Percentiles rank a stretch among this genome's conserved stretches.
Evolutionary conservation across 805 yeast genomes (phyloP).

Genomic region (Candida wancherniae): DNA sequence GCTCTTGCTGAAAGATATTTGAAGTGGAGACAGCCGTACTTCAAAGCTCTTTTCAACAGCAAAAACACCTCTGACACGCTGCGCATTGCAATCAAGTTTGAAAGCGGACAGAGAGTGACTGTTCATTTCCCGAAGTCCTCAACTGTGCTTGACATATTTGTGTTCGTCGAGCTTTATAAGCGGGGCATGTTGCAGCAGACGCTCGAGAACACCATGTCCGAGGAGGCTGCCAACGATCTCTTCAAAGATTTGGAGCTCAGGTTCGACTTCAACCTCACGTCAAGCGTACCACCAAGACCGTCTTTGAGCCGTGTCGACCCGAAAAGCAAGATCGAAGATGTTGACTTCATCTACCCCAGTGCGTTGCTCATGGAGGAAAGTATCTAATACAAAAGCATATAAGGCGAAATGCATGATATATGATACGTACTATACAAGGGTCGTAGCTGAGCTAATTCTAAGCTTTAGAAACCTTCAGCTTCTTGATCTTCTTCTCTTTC

Average conservation of each 20-base stretch:
- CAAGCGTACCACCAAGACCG: conserved; percentile 37
- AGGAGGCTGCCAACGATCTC: conserved; percentile 19
- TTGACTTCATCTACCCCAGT: conserved; percentile 47
- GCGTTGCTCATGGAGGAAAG: conserved; percentile 58
- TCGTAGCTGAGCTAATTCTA: background rate
- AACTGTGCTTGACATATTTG: conserved; percentile 28
- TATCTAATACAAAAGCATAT: background rate
- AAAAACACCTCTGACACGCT: conserved; percentile 31
- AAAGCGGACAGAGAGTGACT: conserved; percentile 54
- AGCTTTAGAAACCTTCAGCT: conserved; percentile 29
- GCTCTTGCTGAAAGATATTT: conserved; percentile 36
- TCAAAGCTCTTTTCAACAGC: conserved; percentile 21
- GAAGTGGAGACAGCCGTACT: conserved; percentile 24
- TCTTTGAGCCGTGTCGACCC: conserved; percentile 26
- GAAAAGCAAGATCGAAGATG: conserved; percentile 48
- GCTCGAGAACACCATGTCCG: conserved; percentile 17
- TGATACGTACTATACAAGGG: background rate
- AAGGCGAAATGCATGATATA: background rate
- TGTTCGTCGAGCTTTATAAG: conserved; percentile 30
- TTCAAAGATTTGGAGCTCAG: conserved; percentile 22
- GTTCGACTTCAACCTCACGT: conserved; percentile 29
- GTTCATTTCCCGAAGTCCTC: conserved; percentile 27
- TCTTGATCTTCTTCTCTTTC: conserved; percentile 75
- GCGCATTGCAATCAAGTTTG: conserved; percentile 65
- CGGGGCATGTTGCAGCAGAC: conserved; percentile 38